phyloP scores from a whole-genome alignment of 768 basidiomycete species.

The Boletus edulis region DNA sequence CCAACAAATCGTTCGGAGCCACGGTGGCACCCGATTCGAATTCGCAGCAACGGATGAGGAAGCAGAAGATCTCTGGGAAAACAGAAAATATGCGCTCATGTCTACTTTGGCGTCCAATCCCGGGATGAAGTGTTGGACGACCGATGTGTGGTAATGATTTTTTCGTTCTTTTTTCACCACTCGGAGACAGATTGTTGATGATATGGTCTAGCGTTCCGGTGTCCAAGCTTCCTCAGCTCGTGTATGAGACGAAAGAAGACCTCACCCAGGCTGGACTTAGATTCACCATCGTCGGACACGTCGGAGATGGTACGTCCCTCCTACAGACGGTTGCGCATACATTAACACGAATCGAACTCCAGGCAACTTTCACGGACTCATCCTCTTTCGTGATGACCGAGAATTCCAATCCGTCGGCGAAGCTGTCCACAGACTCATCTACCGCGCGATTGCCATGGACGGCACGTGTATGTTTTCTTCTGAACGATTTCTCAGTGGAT shows the following conservation, averaged over 20 bases:
- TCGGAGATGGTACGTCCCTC: conserved; percentile 65
- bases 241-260: conserved; percentile 78
- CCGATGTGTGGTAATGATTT: conserved; percentile 76
- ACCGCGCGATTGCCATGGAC: conserved; percentile 69
- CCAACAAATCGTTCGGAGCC: conserved; percentile 58
- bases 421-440: conserved; percentile 68
- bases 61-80: conserved; percentile 77
- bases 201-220: conserved; percentile 55
- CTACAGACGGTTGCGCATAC: neutral
- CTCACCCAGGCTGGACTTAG: conserved; percentile 52
- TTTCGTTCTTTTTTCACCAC: neutral
- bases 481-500: neutral
- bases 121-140: conserved; percentile 74
- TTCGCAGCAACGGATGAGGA: conserved; percentile 75
- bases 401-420: conserved; percentile 54
- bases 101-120: conserved; percentile 64
- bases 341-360: neutral
- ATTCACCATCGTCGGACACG: conserved; percentile 80
- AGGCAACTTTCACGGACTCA: conserved; percentile 49
- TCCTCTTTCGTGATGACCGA: conserved; percentile 57
- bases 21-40: conserved; percentile 66
- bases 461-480: conserved; percentile 60
- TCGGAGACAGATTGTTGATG: neutral
- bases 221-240: conserved; percentile 64
- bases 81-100: conserved; percentile 81